A percentile compares a stretch with the other conserved stretches of the same genome.
Conservation (phyloP, 345 rosid species). For the Leavenworthia alabamica region DNA sequence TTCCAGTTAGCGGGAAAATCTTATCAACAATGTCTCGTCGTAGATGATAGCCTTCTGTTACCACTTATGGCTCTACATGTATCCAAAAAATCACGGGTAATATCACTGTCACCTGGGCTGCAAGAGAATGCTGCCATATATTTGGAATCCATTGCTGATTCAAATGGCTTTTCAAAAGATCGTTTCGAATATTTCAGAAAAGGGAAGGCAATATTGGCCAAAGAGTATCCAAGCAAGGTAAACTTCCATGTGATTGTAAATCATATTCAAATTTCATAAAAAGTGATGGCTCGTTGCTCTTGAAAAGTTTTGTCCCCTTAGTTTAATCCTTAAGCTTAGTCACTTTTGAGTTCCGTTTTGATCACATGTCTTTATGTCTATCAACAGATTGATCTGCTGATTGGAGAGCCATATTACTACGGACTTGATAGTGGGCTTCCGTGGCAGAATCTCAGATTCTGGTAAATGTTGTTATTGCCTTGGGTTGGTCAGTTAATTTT, state of each 20-base stretch:
- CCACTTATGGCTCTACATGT: constrained; percentile 51
- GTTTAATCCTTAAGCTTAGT: neutral
- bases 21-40: constrained; percentile 52
- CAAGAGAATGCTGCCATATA: constrained; percentile 50
- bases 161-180: constrained; percentile 54
- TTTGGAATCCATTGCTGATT: constrained; percentile 53
- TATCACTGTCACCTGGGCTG: constrained; percentile 70
- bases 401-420: constrained; percentile 79
- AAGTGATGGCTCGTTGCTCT: neutral
- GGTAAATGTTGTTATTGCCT: constrained; percentile 46
- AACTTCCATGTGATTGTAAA: neutral
- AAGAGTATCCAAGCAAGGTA: constrained; percentile 55
- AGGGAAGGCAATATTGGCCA: constrained; percentile 36
- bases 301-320: neutral
- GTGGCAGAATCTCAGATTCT: constrained; percentile 90
- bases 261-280: neutral
- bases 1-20: constrained; percentile 62
- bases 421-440: constrained; percentile 80
- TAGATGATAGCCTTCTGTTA: constrained; percentile 77
- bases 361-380: neutral
- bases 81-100: constrained; percentile 43
- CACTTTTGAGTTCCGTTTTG: neutral
- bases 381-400: constrained; percentile 68
- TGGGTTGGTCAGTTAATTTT: constrained; percentile 7
- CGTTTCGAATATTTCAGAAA: constrained; percentile 43